phyloP scores from a whole-genome alignment of 805 yeast species.

The Scheffersomyces ergatensis region DNA sequence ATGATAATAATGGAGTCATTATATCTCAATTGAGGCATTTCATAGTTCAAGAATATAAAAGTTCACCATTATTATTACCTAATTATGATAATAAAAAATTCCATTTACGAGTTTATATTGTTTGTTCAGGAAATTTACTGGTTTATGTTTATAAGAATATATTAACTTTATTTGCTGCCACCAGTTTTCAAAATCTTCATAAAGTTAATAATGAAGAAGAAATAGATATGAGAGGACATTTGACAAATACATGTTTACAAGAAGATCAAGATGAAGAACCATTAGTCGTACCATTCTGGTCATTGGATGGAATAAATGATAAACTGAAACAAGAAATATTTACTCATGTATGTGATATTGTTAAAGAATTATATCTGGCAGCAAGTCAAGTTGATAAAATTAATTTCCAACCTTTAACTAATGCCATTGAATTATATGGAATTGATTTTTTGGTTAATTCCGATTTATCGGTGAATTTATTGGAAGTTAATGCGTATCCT shows the following conservation, averaged over 20 bases:
- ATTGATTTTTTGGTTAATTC: constrained; percentile 78
- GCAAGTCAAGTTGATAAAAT: constrained; percentile 78
- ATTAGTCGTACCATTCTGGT: constrained; percentile 65
- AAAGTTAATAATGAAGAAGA: constrained; percentile 17
- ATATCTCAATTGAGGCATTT: constrained; percentile 89
- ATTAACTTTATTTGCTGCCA: constrained; percentile 76
- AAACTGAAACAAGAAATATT: constrained; percentile 42
- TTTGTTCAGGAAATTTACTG: constrained; percentile 67
- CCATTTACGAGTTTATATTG: constrained; percentile 83
- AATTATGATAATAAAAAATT: constrained; percentile 70
- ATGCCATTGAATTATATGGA: constrained; percentile 87
- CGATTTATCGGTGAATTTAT: constrained; percentile 51
- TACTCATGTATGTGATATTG: constrained; percentile 55
- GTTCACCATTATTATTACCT: constrained; percentile 63
- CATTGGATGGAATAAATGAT: constrained; percentile 41
- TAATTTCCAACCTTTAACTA: constrained; percentile 76
- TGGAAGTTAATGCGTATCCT: constrained; percentile 92
- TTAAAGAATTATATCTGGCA: constrained; percentile 73
- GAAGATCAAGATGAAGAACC: constrained; percentile 36
- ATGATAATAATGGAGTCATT: constrained; percentile 62
- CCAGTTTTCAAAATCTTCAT: constrained; percentile 39
- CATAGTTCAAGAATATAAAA: constrained; percentile 79
- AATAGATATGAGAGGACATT: constrained; percentile 64
- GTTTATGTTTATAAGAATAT: constrained; percentile 81
- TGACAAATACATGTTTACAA: constrained; percentile 93